phyloP scores from a whole-genome alignment of 2,329 filamentous ascomycete genomes.

The Coniochaeta sp. region DNA sequence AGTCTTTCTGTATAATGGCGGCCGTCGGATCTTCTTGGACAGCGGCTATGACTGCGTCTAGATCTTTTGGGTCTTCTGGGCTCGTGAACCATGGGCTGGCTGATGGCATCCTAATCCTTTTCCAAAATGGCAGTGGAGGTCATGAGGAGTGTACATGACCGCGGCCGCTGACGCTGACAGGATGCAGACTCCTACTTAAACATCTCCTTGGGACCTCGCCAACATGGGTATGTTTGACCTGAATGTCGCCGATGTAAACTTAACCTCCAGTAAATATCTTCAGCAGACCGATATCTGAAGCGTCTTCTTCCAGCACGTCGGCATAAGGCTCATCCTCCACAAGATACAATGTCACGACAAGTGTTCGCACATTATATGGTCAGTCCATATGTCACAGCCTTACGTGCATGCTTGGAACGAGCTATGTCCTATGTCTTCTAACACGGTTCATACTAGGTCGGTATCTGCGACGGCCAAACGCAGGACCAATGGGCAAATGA shows the following conservation, averaged over 20 bases:
- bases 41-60: neutral
- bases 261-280: neutral
- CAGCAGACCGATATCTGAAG: neutral
- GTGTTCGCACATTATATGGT: neutral
- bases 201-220: neutral
- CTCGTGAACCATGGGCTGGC: neutral
- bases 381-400: neutral
- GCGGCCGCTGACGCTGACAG: neutral
- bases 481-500: constrained; percentile 23
- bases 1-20: neutral
- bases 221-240: neutral
- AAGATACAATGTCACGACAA: constrained; percentile 4
- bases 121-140: neutral
- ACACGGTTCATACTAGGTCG: constrained; percentile 14
- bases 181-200: neutral
- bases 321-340: neutral
- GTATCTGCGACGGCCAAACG: constrained; percentile 22
- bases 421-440: neutral
- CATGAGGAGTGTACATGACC: neutral
- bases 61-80: neutral
- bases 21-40: too few relatives aligned
- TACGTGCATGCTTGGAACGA: too few relatives aligned
- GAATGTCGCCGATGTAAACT: neutral
- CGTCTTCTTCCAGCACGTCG: neutral
- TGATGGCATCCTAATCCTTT: neutral